Conservation (phyloP, 441 rosid genomes). For the Raphanus hybrid region DNA sequence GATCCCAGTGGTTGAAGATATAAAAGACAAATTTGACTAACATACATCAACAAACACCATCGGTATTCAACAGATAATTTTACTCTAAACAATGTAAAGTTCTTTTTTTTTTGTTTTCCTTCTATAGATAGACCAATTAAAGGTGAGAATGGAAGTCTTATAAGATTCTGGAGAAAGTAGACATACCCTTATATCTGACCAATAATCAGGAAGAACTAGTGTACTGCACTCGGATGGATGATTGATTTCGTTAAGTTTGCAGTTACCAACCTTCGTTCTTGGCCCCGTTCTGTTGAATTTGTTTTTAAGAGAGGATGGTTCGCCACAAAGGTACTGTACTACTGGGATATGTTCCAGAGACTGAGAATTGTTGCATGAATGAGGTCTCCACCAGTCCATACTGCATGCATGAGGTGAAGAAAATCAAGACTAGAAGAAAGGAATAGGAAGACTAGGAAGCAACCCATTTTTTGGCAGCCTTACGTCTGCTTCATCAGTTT, state of each 20-base stretch:
- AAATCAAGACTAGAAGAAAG: constrained; percentile 24
- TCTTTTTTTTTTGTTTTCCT: background rate
- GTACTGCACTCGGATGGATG: constrained; percentile 43
- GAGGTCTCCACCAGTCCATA: constrained; percentile 49
- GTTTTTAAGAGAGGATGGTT: constrained; percentile 28
- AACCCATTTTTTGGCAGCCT: constrained; percentile 25
- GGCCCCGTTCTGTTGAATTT: constrained; percentile 14
- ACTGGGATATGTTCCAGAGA: constrained; percentile 46
- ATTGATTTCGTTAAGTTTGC: constrained; percentile 37
- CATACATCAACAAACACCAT: constrained; percentile 10
- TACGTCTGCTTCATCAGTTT: constrained; percentile 40
- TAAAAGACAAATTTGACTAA: constrained; percentile 1
- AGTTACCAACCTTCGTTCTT: constrained; percentile 11
- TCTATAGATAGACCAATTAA: constrained; percentile 1
- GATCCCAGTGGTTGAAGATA: constrained; percentile 21
- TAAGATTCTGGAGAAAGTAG: constrained; percentile 23
- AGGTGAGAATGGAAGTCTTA: constrained; percentile 6
- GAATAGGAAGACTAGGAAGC: constrained; percentile 11
- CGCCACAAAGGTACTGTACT: constrained; percentile 40
- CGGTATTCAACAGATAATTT: background rate
- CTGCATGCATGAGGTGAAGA: constrained; percentile 40
- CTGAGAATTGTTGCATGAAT: constrained; percentile 25
- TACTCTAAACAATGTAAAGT: background rate
- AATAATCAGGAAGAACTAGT: constrained; percentile 41
- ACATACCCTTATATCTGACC: constrained; percentile 37